Evolutionary conservation across 176 grass and related monocot species (phyloP), one percentile per base, ranked within the genome.

Genomic region (Alopecurus myosuroides): DNA sequence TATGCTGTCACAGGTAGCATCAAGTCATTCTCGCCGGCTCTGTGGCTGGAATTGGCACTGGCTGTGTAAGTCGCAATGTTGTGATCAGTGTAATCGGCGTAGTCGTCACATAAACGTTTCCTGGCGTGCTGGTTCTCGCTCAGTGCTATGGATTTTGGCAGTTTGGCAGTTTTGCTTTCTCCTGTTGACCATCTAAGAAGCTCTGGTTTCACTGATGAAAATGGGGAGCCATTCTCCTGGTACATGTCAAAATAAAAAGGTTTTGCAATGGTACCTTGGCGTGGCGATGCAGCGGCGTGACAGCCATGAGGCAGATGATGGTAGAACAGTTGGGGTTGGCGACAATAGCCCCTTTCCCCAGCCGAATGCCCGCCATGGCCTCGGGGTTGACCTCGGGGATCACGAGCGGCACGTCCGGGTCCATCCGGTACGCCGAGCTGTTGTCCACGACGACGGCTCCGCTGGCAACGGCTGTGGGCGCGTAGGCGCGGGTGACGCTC

Each of bases 311-410:
- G 82, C 97, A 99, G 29, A 96, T 99, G 81, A 99, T 99, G 64
- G 97, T 99, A 1, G 97, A 99, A 9, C 97, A 99, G 81, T 99
- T 99, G 12, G 97, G 97, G 41, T 96, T 99, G 0, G 97, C 97
- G 25, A 99, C 89, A 44, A 99, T 92, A 2, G 93, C 93, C 6
- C 97, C 97, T 28, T 94, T 81, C n/a, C 96, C 96, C 3, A 99
- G 70, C 34, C 75, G 84, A 5, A 99, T 75, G 60, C 80, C 82
- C 22, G 65, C 84, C 93, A 99, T 99, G 42, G 93, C 97, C 78
- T 96, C 97, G 2, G 97, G 91, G 74, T 96, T 99, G 56, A 99
- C 93, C 91, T 98, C 97, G 0, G 97, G 97, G 26, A 98, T 94
- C 10, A 98, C 91, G 22, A 98, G 93, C 28, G 97, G 97, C 33